Conservation (phyloP, 2,329 filamentous ascomycete species). For the Zymoseptoria crescenta region DNA sequence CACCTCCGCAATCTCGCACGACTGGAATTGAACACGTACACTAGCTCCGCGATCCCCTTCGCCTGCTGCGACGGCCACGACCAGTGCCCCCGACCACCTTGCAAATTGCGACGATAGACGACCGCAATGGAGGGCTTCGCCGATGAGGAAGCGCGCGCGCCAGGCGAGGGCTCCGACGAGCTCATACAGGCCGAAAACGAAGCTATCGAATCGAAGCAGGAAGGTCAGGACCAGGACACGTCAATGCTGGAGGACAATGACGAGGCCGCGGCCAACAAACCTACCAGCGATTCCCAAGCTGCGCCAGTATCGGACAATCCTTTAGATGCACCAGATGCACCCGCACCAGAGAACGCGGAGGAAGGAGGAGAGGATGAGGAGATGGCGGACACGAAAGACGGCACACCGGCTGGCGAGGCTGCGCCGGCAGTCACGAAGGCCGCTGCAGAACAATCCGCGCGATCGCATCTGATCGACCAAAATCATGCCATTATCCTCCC, state of each 20-base stretch:
- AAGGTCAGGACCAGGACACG: slow-evolving; percentile 25
- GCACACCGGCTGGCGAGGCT: slow-evolving; percentile 19
- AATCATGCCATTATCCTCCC: slow-evolving; percentile 93
- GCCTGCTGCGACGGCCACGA: not conserved
- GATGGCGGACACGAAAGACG: slow-evolving; percentile 55
- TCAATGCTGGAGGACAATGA: slow-evolving; percentile 28
- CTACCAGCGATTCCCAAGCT: slow-evolving; percentile 12
- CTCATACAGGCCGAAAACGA: slow-evolving; percentile 31
- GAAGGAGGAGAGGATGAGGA: slow-evolving; percentile 28
- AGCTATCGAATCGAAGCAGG: slow-evolving; percentile 23
- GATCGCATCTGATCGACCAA: slow-evolving; percentile 85
- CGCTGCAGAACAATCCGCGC: slow-evolving; percentile 73
- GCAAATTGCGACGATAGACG: not conserved
- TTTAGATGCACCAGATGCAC: slow-evolving; percentile 31
- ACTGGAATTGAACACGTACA: not conserved
- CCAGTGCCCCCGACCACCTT: not conserved
- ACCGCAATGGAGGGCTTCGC: slow-evolving; percentile 21
- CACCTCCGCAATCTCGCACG: not conserved
- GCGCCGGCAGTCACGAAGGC: slow-evolving; percentile 58
- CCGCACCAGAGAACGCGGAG: slow-evolving; percentile 28
- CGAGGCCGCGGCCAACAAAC: slow-evolving; percentile 14
- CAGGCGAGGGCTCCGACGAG: slow-evolving; percentile 28
- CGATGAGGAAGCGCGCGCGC: slow-evolving; percentile 25
- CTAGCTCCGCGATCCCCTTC: not conserved
- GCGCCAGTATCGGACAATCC: slow-evolving; percentile 32